These are phyloP conservation scores for Vitis rupestris DNA, from an alignment of 164 flowering plant species.

Conservation along the genomic window DNA sequence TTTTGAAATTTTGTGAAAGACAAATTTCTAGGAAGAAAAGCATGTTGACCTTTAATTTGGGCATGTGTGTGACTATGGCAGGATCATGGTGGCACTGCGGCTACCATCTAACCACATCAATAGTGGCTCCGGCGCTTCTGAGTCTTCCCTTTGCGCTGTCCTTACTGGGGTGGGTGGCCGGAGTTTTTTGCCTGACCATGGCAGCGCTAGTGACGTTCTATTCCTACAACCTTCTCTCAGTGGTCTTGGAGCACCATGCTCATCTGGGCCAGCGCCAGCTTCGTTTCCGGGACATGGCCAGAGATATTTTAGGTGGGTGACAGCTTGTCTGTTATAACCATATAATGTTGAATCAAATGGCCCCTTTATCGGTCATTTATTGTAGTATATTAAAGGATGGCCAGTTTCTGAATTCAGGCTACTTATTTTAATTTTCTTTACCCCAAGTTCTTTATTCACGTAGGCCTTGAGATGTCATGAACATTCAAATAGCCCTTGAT, in stretches of 20 bases:
- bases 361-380: too few species aligned
- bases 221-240: slow-evolving; percentile 43
- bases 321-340: too few species aligned
- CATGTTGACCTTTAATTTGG: too few species aligned
- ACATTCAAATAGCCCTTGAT: too few species aligned
- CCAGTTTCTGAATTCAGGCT: too few species aligned
- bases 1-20: too few species aligned
- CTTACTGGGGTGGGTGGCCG: slow-evolving; percentile 44
- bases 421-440: too few species aligned
- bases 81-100: slow-evolving; percentile 61
- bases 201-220: slow-evolving; percentile 43
- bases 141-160: slow-evolving; percentile 42
- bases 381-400: too few species aligned
- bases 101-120: slow-evolving; percentile 54
- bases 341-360: too few species aligned
- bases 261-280: slow-evolving; percentile 39
- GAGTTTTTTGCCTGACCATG: slow-evolving; percentile 19
- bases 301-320: slow-evolving; percentile 10
- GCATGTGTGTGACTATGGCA: neutral
- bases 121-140: slow-evolving; percentile 42
- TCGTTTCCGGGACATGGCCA: slow-evolving; percentile 50
- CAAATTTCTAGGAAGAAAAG: too few species aligned
- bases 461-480: too few species aligned
- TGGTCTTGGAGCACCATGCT: slow-evolving; percentile 51
- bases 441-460: too few species aligned